phyloP scores from a whole-genome alignment of 1,284 basidiomycete species.

The Tetrapyrgos nigripes region DNA sequence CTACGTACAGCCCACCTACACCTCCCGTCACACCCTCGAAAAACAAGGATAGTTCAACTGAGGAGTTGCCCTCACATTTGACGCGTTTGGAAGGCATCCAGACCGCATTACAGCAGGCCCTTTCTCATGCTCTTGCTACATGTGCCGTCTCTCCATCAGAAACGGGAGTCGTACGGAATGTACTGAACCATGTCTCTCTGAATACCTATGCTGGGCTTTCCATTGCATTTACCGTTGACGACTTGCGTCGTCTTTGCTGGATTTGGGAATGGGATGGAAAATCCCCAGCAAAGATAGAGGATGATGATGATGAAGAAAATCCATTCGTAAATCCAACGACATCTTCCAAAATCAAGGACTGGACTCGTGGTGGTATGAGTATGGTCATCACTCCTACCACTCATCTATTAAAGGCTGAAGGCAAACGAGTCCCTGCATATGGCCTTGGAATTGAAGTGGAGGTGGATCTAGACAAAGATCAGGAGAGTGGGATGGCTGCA shows the following conservation, averaged over 20 bases:
- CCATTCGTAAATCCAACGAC: constrained; percentile 64
- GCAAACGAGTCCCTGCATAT: constrained; percentile 76
- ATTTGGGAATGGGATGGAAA: constrained; percentile 86
- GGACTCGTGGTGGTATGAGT: constrained; percentile 80
- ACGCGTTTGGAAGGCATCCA: constrained; percentile 66
- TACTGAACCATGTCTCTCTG: constrained; percentile 76
- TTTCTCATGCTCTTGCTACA: constrained; percentile 83
- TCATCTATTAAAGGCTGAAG: constrained; percentile 68
- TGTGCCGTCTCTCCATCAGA: constrained; percentile 78
- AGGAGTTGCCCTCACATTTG: constrained; percentile 62
- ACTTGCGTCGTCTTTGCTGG: constrained; percentile 80
- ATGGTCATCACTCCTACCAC: constrained; percentile 73
- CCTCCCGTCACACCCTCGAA: constrained; percentile 55
- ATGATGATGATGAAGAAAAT: constrained; percentile 66
- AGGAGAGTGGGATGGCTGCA: constrained; percentile 77
- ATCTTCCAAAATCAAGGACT: constrained; percentile 57
- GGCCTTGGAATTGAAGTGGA: constrained; percentile 87
- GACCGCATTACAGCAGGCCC: constrained; percentile 74
- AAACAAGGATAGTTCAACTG: constrained; percentile 28
- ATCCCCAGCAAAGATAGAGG: constrained; percentile 34
- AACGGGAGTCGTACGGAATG: constrained; percentile 75
- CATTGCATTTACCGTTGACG: constrained; percentile 66
- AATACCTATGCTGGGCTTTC: constrained; percentile 70
- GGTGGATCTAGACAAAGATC: constrained; percentile 80
- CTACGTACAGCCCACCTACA: constrained; percentile 54